These are phyloP conservation scores for Leccinum solheimii DNA, from an alignment of 1,284 basidiomycete genomes.

Conservation along the genomic window DNA sequence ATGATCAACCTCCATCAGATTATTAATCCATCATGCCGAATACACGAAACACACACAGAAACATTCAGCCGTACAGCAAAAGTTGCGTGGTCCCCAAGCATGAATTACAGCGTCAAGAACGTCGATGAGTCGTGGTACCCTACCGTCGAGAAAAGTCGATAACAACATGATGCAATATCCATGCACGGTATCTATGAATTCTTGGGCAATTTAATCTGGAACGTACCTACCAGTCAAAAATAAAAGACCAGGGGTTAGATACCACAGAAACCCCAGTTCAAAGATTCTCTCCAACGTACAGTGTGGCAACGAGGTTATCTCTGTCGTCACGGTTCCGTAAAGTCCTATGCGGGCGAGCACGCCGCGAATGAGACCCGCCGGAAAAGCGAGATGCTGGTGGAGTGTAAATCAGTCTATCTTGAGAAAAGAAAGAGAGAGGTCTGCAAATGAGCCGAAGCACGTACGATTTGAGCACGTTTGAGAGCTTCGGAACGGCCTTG, in stretches of 20 bases:
- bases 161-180: neutral
- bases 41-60: neutral
- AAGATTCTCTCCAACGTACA: slow-evolving; percentile 46
- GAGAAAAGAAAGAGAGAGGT: neutral
- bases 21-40: neutral
- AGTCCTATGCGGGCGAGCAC: slow-evolving; percentile 75
- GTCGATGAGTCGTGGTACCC: neutral
- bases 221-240: slow-evolving; percentile 58
- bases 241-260: neutral
- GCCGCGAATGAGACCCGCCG: slow-evolving; percentile 83
- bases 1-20: neutral
- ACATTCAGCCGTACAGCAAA: neutral
- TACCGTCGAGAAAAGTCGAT: neutral
- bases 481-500: slow-evolving; percentile 73
- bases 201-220: slow-evolving; percentile 78
- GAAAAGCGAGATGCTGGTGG: slow-evolving; percentile 67
- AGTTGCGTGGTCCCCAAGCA: neutral
- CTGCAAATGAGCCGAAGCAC: slow-evolving; percentile 25
- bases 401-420: neutral
- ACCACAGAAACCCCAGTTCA: neutral
- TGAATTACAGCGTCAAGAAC: neutral
- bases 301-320: slow-evolving; percentile 78
- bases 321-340: slow-evolving; percentile 73
- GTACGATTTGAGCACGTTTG: slow-evolving; percentile 69
- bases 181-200: slow-evolving; percentile 32